Base-by-base conservation (phyloP, 2,329 filamentous ascomycete species). In the Erysiphe pisi region DNA sequence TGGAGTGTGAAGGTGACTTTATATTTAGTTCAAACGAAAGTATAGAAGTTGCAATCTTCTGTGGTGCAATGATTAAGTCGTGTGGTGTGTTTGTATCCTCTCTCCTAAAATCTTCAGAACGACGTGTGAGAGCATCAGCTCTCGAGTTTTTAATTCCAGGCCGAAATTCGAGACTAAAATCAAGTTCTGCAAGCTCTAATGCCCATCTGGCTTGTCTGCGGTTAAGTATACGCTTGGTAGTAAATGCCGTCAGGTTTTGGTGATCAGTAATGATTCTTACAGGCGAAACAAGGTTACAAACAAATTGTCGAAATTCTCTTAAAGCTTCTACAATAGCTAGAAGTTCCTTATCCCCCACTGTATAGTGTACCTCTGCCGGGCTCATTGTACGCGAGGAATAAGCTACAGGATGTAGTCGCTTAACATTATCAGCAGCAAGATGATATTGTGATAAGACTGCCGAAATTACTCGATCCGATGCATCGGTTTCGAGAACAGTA, bases 121-220 rank as follows among this genome's bases (percentile, higher is more conserved):
- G 1, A 4, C 43, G 22, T 52, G 70, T 74, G 31, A 74, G 45
- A 28, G 70, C 70, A 49, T 74, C 43, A 9, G 70, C 43, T 49
- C 16, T 49, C 8, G 70, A 49, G 20, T 74, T 74, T 49, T 25
- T 74, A 0, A 74, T 25, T 49, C 45, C 70, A 52, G 43, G 40
- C 1, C 70, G 43, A 16, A 49, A 52, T 52, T 47, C 40, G 4
- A 28, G 70, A 22, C 1, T 6, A 49, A 74, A 49, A 49, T 74
- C 7, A 28, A 74, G 1, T 49, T 74, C 70, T 2, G 70, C 70
- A 49, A 74, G 70, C 14, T 74, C 43, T 28, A 74, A 74, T 11
- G 18, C 70, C 70, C 45, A 74, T 52, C 45, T 74, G 18, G 40
- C 70, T 74, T 74, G 43, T 49, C 40, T 1, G 0, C 20, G 8